Conservation (phyloP, 1,139 yeast species). For the Taphrina wiesneri region DNA sequence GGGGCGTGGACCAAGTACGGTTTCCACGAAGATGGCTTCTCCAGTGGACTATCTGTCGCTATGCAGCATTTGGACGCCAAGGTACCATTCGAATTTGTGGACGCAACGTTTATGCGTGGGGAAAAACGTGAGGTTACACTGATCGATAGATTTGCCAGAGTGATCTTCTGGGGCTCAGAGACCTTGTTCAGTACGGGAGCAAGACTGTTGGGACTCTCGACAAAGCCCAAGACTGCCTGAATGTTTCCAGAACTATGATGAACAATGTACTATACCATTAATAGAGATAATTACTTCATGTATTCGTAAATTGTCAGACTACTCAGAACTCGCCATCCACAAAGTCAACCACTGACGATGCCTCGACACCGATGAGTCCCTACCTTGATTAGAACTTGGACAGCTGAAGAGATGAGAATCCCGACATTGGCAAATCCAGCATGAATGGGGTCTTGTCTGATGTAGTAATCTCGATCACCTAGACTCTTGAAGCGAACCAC, state of each 20-base stretch:
- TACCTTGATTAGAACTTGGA: neutral
- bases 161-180: conserved; percentile 6
- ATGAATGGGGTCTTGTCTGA: conserved; percentile 26
- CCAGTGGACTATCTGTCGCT: conserved; percentile 29
- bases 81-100: conserved; percentile 27
- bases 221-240: neutral
- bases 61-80: conserved; percentile 27
- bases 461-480: conserved; percentile 29
- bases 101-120: conserved; percentile 34
- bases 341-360: conserved; percentile 6
- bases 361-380: conserved; percentile 15
- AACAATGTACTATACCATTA: neutral
- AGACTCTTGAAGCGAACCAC: conserved; percentile 15
- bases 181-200: neutral
- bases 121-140: conserved; percentile 15
- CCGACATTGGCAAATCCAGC: conserved; percentile 18
- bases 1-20: conserved; percentile 35
- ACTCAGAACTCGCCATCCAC: conserved; percentile 13
- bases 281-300: neutral
- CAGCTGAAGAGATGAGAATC: neutral
- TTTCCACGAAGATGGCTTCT: conserved; percentile 33
- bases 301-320: neutral
- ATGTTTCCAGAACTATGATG: neutral
- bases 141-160: conserved; percentile 12
- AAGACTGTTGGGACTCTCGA: neutral